These are phyloP conservation scores for Solanum medicagineum DNA, from an alignment of 257 asterid species.

Conservation along the genomic window DNA sequence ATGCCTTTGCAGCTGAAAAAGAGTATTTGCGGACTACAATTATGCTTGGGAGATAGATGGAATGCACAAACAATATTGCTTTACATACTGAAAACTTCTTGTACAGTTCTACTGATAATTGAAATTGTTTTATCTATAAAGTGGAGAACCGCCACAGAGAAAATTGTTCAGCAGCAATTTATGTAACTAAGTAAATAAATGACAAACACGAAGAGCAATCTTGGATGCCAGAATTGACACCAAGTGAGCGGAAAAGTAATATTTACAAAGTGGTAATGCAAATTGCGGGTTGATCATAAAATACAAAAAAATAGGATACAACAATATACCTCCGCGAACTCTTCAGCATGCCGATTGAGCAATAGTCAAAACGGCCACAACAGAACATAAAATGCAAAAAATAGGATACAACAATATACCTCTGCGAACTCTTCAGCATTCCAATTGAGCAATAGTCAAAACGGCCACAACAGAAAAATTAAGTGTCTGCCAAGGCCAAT, in stretches of 20 bases:
- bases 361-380: slow-evolving; percentile 4
- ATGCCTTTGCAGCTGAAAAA: neutral
- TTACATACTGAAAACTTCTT: neutral
- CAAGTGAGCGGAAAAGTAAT: neutral
- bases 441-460: slow-evolving; percentile 4
- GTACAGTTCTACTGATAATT: neutral
- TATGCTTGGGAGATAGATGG: neutral
- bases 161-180: neutral
- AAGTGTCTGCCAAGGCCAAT: neutral
- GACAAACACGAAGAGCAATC: neutral
- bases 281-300: neutral
- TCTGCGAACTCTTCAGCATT: slow-evolving; percentile 4
- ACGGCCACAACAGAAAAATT: slow-evolving; percentile 1
- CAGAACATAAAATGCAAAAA: neutral
- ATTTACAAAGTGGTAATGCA: slow-evolving; percentile 14
- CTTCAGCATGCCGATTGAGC: slow-evolving; percentile 6
- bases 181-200: neutral
- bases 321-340: slow-evolving; percentile 13
- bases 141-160: neutral
- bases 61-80: neutral
- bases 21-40: neutral
- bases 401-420: slow-evolving; percentile 15
- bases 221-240: neutral
- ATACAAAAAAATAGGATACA: slow-evolving; percentile 10
- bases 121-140: neutral